Conservation (phyloP, 371 early-diverging fungal species). For the Mortierella sp. region DNA sequence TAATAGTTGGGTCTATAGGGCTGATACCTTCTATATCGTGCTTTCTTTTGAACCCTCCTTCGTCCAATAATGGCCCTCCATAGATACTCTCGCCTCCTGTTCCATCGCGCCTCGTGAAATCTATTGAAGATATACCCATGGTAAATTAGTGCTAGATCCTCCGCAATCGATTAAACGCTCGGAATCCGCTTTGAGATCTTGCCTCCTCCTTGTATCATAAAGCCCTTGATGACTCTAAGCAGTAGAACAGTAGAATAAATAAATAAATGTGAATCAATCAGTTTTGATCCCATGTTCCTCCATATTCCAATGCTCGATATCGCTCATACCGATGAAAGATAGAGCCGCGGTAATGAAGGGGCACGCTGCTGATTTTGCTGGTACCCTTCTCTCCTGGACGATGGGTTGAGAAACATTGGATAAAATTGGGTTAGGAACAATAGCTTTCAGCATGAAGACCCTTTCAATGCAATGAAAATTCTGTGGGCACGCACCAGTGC, state of each 20-base stretch:
- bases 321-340: slow-evolving; percentile 70
- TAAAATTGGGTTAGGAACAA: not conserved
- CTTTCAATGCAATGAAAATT: not conserved
- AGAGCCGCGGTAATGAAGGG: slow-evolving; percentile 74
- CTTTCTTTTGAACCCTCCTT: slow-evolving; percentile 82
- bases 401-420: not conserved
- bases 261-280: not conserved
- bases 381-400: slow-evolving; percentile 75
- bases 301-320: not conserved
- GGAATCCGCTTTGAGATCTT: not conserved
- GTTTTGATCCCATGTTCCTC: not conserved
- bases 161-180: not conserved
- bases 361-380: slow-evolving; percentile 77
- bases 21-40: slow-evolving; percentile 78
- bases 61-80: slow-evolving; percentile 80
- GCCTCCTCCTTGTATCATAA: slow-evolving; percentile 83
- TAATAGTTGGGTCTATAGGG: no score
- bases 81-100: slow-evolving; percentile 93
- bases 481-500: slow-evolving; percentile 66
- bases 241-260: not conserved
- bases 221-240: slow-evolving; percentile 80
- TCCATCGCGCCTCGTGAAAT: slow-evolving; percentile 82
- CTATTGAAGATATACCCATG: slow-evolving; percentile 33
- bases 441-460: no score
- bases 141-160: not conserved